phyloP scores from a whole-genome alignment of 2,329 filamentous ascomycete species.

The Trichoderma guizhouense region DNA sequence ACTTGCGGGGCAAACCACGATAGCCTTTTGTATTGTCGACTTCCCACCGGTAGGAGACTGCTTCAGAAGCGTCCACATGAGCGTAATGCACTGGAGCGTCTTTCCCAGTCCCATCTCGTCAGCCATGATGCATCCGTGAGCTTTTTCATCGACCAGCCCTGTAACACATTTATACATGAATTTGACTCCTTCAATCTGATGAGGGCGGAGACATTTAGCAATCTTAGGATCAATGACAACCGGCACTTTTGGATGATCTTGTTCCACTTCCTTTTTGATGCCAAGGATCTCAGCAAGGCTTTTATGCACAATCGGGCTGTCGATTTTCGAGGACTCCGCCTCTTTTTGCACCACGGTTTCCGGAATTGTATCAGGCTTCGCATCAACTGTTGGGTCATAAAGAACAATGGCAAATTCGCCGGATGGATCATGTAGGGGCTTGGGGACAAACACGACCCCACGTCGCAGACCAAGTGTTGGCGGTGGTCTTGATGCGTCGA shows the following conservation, averaged over 20 bases:
- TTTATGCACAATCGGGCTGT: slow-evolving; percentile 85
- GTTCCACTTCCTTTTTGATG: slow-evolving; percentile 83
- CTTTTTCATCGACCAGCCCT: slow-evolving; percentile 89
- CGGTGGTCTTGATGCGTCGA: slow-evolving; percentile 76
- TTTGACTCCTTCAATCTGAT: slow-evolving; percentile 97
- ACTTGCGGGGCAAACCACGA: slow-evolving; percentile 95
- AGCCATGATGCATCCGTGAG: slow-evolving; percentile 98
- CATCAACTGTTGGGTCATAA: slow-evolving; percentile 90
- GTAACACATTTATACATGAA: slow-evolving; percentile 95
- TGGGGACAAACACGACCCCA: slow-evolving; percentile 81
- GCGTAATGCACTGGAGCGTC: slow-evolving; percentile 91
- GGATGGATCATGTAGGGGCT: slow-evolving; percentile 86
- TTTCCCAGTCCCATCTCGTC: slow-evolving; percentile 99
- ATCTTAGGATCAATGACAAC: slow-evolving; percentile 93
- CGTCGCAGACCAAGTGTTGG: slow-evolving; percentile 83
- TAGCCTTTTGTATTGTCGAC: slow-evolving; percentile 88
- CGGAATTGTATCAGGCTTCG: slow-evolving; percentile 56
- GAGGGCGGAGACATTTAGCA: slow-evolving; percentile 84
- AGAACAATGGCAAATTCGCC: slow-evolving; percentile 96
- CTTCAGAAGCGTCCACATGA: slow-evolving; percentile 95
- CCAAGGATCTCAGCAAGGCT: slow-evolving; percentile 93
- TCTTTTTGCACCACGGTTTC: slow-evolving; percentile 28
- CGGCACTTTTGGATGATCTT: slow-evolving; percentile 80
- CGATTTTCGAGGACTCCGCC: slow-evolving; percentile 47
- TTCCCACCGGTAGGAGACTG: slow-evolving; percentile 96